A percentile compares a stretch with the other conserved stretches of the same genome.
Evolutionary conservation across 2,329 filamentous ascomycete genomes (phyloP).

Genomic region (Curvularia eragrostidis): DNA sequence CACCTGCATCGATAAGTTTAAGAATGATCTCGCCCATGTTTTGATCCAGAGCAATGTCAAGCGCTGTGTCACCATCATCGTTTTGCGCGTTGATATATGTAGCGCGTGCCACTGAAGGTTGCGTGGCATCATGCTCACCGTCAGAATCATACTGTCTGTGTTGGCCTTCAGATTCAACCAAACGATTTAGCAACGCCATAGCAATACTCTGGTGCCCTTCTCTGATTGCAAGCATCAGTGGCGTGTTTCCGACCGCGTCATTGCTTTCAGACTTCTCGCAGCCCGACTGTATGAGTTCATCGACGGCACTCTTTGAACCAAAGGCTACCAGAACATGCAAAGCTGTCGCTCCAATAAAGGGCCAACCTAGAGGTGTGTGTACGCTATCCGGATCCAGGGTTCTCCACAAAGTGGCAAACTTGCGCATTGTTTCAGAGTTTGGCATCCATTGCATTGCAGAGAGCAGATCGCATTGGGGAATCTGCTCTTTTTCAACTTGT

Average conservation of each 20-base stretch:
- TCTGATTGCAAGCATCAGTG: not conserved
- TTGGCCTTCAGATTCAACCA: not conserved
- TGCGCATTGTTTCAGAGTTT: not conserved
- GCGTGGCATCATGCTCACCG: not conserved
- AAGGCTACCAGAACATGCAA: not conserved
- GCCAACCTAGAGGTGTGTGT: not conserved
- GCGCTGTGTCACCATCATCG: constrained; percentile 16
- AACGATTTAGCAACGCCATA: not conserved
- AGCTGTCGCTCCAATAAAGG: not conserved
- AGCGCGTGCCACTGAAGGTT: not conserved
- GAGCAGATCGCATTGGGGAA: not conserved
- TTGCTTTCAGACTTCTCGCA: not conserved
- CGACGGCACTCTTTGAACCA: not conserved
- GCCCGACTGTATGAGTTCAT: not conserved
- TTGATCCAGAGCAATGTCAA: constrained; percentile 12
- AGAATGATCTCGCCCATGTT: constrained; percentile 3
- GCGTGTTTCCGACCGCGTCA: not conserved
- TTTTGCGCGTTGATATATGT: constrained; percentile 14
- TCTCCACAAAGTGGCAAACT: not conserved
- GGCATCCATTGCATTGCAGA: not conserved
- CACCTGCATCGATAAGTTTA: not conserved
- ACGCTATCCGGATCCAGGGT: not conserved
- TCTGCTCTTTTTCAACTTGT: not conserved
- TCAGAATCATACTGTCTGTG: not conserved
- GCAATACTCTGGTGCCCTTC: not conserved